phyloP scores from a whole-genome alignment of 441 rosid species.

The Gossypium davidsonii region DNA sequence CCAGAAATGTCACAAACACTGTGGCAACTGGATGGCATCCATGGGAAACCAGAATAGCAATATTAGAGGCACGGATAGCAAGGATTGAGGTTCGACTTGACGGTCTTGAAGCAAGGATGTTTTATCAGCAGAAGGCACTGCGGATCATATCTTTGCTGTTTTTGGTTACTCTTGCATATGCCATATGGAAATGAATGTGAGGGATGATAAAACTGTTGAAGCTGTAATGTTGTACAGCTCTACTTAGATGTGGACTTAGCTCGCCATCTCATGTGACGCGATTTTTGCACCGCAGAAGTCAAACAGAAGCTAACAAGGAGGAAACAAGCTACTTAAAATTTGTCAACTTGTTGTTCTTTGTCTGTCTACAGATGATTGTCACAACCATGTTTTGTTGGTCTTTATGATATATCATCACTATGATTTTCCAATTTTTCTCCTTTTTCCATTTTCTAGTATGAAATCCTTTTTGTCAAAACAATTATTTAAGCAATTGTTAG shows the following conservation, averaged over 20 bases:
- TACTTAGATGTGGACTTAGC: not conserved
- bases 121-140: slow-evolving; percentile 16
- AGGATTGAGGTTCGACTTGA: slow-evolving; percentile 22
- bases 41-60: slow-evolving; percentile 23
- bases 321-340: not conserved
- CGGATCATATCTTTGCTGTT: slow-evolving; percentile 10
- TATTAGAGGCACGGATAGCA: slow-evolving; percentile 21
- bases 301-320: not conserved
- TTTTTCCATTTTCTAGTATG: not conserved
- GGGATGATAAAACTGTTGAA: not conserved
- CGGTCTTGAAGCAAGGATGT: slow-evolving; percentile 24
- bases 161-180: slow-evolving; percentile 19
- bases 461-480: not conserved
- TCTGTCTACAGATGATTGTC: not conserved
- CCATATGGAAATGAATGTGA: slow-evolving; percentile 20
- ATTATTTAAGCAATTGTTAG: not conserved
- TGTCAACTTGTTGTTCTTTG: not conserved
- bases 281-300: not conserved
- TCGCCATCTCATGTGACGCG: not conserved
- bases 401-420: not conserved
- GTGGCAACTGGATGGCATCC: not conserved
- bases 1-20: slow-evolving; percentile 9
- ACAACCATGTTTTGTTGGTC: slow-evolving; percentile 16
- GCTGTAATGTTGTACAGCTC: not conserved
- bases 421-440: not conserved